Base-by-base conservation (phyloP, 176 grass and related monocot species). In the Eleusine coracana region DNA sequence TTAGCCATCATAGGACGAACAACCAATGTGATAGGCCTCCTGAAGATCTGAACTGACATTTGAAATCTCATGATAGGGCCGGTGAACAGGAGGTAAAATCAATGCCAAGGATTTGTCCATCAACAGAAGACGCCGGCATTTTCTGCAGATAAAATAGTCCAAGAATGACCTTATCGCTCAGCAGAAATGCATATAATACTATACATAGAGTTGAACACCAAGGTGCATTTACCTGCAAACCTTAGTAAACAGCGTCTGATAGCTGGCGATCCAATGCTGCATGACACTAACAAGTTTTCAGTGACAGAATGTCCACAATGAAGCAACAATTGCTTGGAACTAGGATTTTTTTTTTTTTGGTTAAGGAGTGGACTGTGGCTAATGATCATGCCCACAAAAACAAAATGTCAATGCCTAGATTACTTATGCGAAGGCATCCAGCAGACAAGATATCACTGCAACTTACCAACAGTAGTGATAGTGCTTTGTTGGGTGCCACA, bases 51-150 rank as follows among this genome's bases (percentile, higher is more conserved):
- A 86, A 28, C 81, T 66, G 80, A 84, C 31, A 70, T 72, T 85
- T 28, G 87, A 89, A 48, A 46, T 90, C 82, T 89, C 75, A 44
- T 81, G 83, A 73, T 90, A 99, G 14, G 89, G 83, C 51, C 85
- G 89, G 39, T 90, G 91, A 59, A 92, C 93, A 36, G 97, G 93
- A 73, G 97, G 93, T 66, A 99, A 93, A 77, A 94, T 86, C 87
- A 94, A 74, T 85, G 91, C 88, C 77, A 89, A 83, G 52, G 97
- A 94, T 55, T 94, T 99, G 79, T 96, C 97, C 97, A 96, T 89
- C 74, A 85, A 63, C 66, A 92, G 51, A 88, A 94, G 87, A 12
- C 80, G 84, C 15, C 77, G 45, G 60, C 93, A 96, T 92, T 96
- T 94, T 90, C 97, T 99, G 89, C 78, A 89, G 41, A 63, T n/a